Evolutionary conservation across 2,329 filamentous ascomycete species (phyloP).

Genomic region (Claviceps africana): DNA sequence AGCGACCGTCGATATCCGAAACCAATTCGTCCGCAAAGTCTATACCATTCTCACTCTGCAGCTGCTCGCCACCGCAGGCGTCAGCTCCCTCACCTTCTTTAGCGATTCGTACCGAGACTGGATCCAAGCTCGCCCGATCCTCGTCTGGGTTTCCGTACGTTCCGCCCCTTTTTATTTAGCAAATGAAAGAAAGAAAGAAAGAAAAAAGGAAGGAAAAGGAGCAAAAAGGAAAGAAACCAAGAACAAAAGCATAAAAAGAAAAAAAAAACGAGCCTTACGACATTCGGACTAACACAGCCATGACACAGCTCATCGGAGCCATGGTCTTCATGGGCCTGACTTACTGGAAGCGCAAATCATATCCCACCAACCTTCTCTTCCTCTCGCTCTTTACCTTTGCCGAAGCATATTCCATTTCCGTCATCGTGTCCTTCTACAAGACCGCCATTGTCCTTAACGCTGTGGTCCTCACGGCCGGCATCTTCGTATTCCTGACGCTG

Average conservation of each 20-base stretch:
- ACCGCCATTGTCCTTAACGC: constrained; percentile 77
- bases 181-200: background rate
- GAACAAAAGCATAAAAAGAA: background rate
- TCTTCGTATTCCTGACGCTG: constrained; percentile 64
- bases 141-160: constrained; percentile 70
- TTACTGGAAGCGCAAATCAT: constrained; percentile 91
- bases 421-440: constrained; percentile 85
- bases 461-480: constrained; percentile 71
- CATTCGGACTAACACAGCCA: background rate
- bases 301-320: constrained; percentile 53
- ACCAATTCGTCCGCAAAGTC: constrained; percentile 94
- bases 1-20: constrained; percentile 86
- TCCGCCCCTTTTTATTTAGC: background rate
- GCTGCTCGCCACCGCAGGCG: constrained; percentile 66
- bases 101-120: constrained; percentile 64
- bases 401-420: constrained; percentile 86
- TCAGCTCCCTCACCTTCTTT: constrained; percentile 79
- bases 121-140: constrained; percentile 71
- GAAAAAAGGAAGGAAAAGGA: background rate
- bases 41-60: constrained; percentile 97
- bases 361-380: constrained; percentile 90
- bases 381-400: constrained; percentile 77
- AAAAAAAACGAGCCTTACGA: no score
- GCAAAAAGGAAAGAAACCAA: background rate
- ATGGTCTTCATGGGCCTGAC: constrained; percentile 77